Conservation (phyloP, 2,329 filamentous ascomycete species). For the Trichoderma cornu-damae region DNA sequence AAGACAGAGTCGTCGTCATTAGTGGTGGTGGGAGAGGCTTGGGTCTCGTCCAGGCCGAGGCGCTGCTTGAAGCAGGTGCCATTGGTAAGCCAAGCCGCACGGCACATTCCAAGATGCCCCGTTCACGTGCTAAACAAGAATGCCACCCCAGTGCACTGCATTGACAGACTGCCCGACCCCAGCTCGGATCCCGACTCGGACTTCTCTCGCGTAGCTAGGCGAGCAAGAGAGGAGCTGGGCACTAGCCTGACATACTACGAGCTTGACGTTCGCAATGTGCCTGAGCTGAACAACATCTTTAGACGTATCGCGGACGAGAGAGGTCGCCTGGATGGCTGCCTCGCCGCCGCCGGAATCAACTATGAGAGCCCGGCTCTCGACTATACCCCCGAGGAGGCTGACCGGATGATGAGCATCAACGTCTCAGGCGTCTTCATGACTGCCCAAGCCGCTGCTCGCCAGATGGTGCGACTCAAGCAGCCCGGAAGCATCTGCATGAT, state of each 20-base stretch:
- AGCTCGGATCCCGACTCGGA: constrained; percentile 41
- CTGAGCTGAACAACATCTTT: constrained; percentile 61
- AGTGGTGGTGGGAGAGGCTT: constrained; percentile 73
- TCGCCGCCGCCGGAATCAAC: constrained; percentile 67
- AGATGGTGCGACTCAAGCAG: constrained; percentile 57
- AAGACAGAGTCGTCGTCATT: constrained; percentile 68
- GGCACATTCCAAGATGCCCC: neutral
- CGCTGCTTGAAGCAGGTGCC: constrained; percentile 73
- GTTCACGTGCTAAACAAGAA: neutral
- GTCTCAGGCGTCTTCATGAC: constrained; percentile 82
- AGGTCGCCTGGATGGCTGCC: constrained; percentile 71
- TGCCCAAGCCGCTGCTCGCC: constrained; percentile 78
- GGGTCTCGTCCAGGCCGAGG: constrained; percentile 72
- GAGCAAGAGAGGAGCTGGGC: constrained; percentile 59
- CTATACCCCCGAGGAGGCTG: constrained; percentile 68
- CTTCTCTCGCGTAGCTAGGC: constrained; percentile 60
- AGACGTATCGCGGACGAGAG: constrained; percentile 63
- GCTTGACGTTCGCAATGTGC: constrained; percentile 72
- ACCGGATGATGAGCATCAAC: constrained; percentile 79
- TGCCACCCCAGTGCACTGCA: constrained; percentile 52
- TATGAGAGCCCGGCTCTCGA: constrained; percentile 80
- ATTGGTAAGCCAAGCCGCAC: constrained; percentile 40
- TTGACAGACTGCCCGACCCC: constrained; percentile 58
- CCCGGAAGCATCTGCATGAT: constrained; percentile 62
- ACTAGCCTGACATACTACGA: constrained; percentile 68